Conservation (phyloP, 1,139 yeast species). For the Kazachstania sp. region DNA sequence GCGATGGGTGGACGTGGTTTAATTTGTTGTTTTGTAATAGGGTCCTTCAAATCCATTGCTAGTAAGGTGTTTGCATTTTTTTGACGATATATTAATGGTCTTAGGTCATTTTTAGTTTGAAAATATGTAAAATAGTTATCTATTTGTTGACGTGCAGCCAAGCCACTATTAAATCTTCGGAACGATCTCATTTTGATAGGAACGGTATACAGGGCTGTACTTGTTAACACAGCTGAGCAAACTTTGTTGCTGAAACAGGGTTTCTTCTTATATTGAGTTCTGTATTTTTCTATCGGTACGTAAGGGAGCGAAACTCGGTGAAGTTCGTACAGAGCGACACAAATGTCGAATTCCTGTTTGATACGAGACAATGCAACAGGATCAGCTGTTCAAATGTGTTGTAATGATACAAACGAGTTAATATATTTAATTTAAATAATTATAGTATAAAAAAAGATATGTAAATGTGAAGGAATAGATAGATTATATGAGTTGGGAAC, state of each 20-base stretch:
- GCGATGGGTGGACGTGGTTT: conserved; percentile 33
- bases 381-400: not conserved
- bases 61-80: conserved; percentile 42
- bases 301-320: no score
- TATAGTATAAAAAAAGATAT: not conserved
- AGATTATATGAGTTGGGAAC: not conserved
- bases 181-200: not conserved
- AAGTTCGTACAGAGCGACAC: not conserved
- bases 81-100: conserved; percentile 38
- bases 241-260: no score
- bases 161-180: conserved; percentile 1
- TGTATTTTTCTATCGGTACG: no score
- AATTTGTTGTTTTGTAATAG: conserved; percentile 33
- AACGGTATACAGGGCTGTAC: no score
- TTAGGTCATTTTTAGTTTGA: conserved; percentile 22
- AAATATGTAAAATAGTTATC: conserved; percentile 21
- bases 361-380: no score
- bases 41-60: conserved; percentile 48
- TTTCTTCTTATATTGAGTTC: no score
- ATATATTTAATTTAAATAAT: not conserved
- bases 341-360: not conserved
- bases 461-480: not conserved
- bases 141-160: conserved; percentile 11
- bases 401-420: not conserved
- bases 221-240: no score